phyloP scores from a whole-genome alignment of 495 filamentous ascomycete species.

The Aspergillus homomorphus region DNA sequence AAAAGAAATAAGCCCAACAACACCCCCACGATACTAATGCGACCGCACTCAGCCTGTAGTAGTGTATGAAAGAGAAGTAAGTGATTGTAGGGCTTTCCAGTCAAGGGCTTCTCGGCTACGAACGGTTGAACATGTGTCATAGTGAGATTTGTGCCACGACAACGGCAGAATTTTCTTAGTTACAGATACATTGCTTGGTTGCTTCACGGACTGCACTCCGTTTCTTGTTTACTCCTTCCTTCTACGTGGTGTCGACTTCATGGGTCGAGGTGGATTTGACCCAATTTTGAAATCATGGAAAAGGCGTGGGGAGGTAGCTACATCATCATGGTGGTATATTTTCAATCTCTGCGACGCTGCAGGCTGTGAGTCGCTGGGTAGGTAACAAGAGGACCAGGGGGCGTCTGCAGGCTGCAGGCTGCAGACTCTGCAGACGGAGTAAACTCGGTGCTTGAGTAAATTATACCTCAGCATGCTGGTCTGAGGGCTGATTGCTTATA shows the following conservation, averaged over 20 bases:
- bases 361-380: neutral
- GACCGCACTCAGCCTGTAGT: no score
- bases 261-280: neutral
- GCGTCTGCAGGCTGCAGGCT: neutral
- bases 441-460: neutral
- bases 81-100: neutral
- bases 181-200: neutral
- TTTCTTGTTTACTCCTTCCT: neutral
- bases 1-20: no score
- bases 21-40: no score
- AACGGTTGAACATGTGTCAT: slow-evolving; percentile 3
- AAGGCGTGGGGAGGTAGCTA: neutral
- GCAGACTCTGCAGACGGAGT: neutral
- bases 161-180: neutral
- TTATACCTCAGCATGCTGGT: neutral
- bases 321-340: neutral
- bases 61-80: neutral
- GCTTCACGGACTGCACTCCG: neutral
- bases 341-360: neutral
- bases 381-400: neutral
- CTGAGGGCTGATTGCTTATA: neutral
- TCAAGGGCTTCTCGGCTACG: neutral
- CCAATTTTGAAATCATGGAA: neutral
- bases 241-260: neutral
- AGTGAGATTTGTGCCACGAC: slow-evolving; percentile 3